Base-by-base conservation (phyloP, 441 rosid genomes). In the Syzygium syzygioides region DNA sequence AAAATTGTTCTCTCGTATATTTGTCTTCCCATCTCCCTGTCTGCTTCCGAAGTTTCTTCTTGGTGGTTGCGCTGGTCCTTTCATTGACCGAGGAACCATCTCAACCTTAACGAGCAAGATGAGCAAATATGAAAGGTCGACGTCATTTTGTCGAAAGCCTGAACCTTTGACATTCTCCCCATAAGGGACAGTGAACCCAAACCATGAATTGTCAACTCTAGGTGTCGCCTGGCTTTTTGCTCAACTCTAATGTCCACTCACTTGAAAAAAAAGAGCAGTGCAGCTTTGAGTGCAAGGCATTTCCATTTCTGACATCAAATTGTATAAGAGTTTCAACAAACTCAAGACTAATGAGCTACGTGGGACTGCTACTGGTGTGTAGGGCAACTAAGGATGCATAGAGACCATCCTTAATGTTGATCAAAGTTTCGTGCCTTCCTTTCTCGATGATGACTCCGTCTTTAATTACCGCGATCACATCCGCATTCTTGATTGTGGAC, bases 351-450 rank as follows among this genome's bases (percentile, higher is more conserved):
- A 28, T 28, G 30, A 60, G 17, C 66, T 60, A 12, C 28, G 32
- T 30, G 66, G 66, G 66, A 28, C 30, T 5, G 66, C 66, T 13
- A 13, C 52, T 62, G 12, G 37, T 50, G 50, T 88, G 89, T 66
- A 84, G 86, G 20, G 89, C 83, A 14, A 88, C 89, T 18, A 88
- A 48, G 30, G 89, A 84, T 28, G 89, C 87, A 23, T 85, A 88
- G 28, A 64, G 20, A 19, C 89, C 89, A 28, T 32, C 68, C 64
- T 84, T 64, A 30, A 85, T 85, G 87, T 64, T 85, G 53, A 88
- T 88, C 15, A 66, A 34, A 18, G 59, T 85, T 17, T 88, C 62
- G 41, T 88, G 85, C 60, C 64, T 85, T 23, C 84, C 87, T 45
- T 85, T 88, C 84, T 88, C 30, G 41, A 53, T 30, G 14, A 88